Conservation (phyloP, 768 basidiomycete genomes). For the Pisolithus tinctorius region DNA sequence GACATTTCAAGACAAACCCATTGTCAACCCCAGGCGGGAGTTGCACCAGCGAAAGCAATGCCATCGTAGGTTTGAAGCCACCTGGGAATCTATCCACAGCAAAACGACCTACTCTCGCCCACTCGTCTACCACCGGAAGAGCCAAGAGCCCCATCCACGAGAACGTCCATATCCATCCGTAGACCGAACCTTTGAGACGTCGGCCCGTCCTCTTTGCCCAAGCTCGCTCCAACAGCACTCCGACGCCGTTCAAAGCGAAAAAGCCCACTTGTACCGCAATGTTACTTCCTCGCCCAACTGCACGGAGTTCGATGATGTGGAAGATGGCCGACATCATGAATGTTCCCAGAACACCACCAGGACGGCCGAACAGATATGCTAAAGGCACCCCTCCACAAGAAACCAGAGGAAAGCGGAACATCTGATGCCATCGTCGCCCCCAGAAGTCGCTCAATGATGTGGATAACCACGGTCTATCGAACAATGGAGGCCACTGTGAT, state of each 20-base stretch:
- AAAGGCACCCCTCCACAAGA: constrained; percentile 41
- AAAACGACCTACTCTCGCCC: constrained; percentile 14
- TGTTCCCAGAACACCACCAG: constrained; percentile 46
- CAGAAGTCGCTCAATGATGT: constrained; percentile 58
- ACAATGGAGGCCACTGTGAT: constrained; percentile 56
- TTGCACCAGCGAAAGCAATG: constrained; percentile 19
- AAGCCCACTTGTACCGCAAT: constrained; percentile 43
- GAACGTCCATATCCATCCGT: constrained; percentile 48
- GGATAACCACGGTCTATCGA: constrained; percentile 48
- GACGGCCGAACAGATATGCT: constrained; percentile 37
- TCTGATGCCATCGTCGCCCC: constrained; percentile 60
- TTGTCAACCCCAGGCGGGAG: constrained; percentile 1
- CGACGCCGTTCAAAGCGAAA: constrained; percentile 50
- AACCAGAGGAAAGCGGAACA: constrained; percentile 54
- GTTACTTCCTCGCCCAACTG: constrained; percentile 49
- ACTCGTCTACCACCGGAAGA: constrained; percentile 39
- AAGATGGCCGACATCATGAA: constrained; percentile 54
- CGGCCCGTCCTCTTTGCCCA: constrained; percentile 39
- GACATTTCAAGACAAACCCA: not conserved
- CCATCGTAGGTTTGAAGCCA: constrained; percentile 4
- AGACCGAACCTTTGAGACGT: constrained; percentile 35
- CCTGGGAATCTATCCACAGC: constrained; percentile 7
- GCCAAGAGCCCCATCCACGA: constrained; percentile 46
- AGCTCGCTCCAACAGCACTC: constrained; percentile 41
- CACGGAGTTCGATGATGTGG: constrained; percentile 51